These are phyloP conservation scores for Tylopilus subfusipes DNA, from an alignment of 768 basidiomycete genomes.

Conservation along the genomic window DNA sequence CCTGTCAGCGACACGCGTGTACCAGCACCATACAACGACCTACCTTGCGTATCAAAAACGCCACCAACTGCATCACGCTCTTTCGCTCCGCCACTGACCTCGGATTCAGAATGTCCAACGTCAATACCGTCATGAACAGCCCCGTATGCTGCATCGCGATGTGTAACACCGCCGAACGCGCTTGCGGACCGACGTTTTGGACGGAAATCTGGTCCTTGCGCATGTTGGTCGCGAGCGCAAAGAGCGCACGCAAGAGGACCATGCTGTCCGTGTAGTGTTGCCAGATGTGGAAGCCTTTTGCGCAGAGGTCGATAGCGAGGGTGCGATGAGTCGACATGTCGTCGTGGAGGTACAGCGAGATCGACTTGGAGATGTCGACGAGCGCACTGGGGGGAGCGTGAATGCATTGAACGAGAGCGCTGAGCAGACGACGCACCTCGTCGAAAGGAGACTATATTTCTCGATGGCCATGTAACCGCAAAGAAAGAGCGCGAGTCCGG, in stretches of 20 bases:
- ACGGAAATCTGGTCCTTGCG: constrained; percentile 66
- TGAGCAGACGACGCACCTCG: constrained; percentile 45
- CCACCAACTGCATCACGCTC: constrained; percentile 88
- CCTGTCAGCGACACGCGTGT: not conserved
- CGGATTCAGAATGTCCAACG: constrained; percentile 83
- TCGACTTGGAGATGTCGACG: constrained; percentile 80
- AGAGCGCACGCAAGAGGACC: constrained; percentile 81
- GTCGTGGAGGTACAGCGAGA: constrained; percentile 73
- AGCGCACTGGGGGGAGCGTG: constrained; percentile 51
- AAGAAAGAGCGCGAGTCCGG: constrained; percentile 73
- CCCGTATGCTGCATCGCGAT: constrained; percentile 82
- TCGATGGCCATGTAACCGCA: constrained; percentile 81
- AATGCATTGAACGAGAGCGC: not conserved
- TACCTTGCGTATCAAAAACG: constrained; percentile 90
- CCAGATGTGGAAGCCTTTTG: constrained; percentile 91
- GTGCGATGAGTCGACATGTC: constrained; percentile 61
- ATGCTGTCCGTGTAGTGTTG: constrained; percentile 91
- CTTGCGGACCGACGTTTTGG: constrained; percentile 72
- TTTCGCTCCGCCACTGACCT: constrained; percentile 73
- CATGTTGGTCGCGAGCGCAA: constrained; percentile 69
- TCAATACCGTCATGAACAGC: constrained; percentile 91
- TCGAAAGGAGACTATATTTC: constrained; percentile 71
- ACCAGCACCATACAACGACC: not conserved
- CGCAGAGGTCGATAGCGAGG: constrained; percentile 85
- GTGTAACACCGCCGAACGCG: constrained; percentile 77